Evolutionary conservation across 345 rosid species (phyloP).

Genomic region (Pseudoturritis turrita): DNA sequence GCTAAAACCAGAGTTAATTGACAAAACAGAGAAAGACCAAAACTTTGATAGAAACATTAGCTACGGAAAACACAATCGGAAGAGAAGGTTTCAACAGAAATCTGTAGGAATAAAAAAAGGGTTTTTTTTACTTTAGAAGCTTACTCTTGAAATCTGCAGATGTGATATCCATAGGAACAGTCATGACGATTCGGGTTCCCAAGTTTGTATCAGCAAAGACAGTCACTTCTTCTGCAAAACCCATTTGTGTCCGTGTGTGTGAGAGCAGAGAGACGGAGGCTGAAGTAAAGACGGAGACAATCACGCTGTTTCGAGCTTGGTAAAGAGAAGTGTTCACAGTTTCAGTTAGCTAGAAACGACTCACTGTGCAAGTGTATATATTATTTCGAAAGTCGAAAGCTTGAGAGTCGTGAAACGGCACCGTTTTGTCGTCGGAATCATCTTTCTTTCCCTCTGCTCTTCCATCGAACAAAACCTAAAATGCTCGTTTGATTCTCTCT

Average conservation of each 20-base stretch:
- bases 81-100: background rate
- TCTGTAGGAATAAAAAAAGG: background rate
- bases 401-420: background rate
- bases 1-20: background rate
- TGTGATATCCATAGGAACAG: constrained; percentile 42
- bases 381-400: background rate
- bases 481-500: constrained; percentile 2
- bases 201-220: constrained; percentile 54
- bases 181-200: constrained; percentile 55
- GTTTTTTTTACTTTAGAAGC: background rate
- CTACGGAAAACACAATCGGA: background rate
- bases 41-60: background rate
- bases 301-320: background rate
- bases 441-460: background rate
- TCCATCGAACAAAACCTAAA: constrained; percentile 19
- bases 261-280: background rate
- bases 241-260: constrained; percentile 15
- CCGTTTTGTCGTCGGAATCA: background rate
- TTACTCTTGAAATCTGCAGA: constrained; percentile 52
- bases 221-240: constrained; percentile 34
- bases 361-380: background rate
- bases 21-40: background rate
- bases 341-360: constrained; percentile 13
- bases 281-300: no score
- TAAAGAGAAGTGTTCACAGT: constrained; percentile 11